A percentile compares a stretch with the other conserved stretches of the same genome.
Evolutionary conservation across 176 grass and related monocot species (phyloP).

Genomic region (Aegilops tauschii): DNA sequence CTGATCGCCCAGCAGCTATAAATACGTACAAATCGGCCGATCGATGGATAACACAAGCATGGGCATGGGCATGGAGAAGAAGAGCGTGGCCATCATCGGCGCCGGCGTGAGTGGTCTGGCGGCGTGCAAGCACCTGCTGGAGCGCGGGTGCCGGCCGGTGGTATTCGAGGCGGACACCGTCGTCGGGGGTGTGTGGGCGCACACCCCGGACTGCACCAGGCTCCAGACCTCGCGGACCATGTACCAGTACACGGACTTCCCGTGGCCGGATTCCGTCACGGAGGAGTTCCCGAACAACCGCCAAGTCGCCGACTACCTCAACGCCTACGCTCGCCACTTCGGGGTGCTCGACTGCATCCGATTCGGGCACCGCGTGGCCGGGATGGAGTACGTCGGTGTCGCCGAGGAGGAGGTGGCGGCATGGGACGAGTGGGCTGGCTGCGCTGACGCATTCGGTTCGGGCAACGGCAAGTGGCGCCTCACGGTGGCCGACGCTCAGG

Average conservation of each 20-base stretch:
- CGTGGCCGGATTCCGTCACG: slow-evolving; percentile 44
- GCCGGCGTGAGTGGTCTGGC: slow-evolving; percentile 60
- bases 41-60: too few species aligned
- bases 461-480: neutral
- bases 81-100: slow-evolving; percentile 47
- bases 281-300: slow-evolving; percentile 26
- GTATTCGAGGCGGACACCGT: slow-evolving; percentile 41
- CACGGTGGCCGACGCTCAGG: neutral
- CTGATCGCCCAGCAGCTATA: too few species aligned
- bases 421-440: neutral
- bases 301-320: slow-evolving; percentile 59
- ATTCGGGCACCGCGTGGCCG: slow-evolving; percentile 8
- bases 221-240: slow-evolving; percentile 38
- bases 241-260: slow-evolving; percentile 65
- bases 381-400: neutral
- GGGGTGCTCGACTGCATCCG: slow-evolving; percentile 48
- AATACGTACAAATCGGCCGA: too few species aligned
- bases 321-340: slow-evolving; percentile 71
- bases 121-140: slow-evolving; percentile 59
- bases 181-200: slow-evolving; percentile 60
- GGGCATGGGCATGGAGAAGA: neutral
- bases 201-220: slow-evolving; percentile 26
- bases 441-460: neutral
- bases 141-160: slow-evolving; percentile 42
- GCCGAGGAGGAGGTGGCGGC: neutral